Percentiles rank a stretch among this genome's conserved stretches.
Conservation (phyloP, 495 filamentous ascomycete species). For the Xylaria curta region DNA sequence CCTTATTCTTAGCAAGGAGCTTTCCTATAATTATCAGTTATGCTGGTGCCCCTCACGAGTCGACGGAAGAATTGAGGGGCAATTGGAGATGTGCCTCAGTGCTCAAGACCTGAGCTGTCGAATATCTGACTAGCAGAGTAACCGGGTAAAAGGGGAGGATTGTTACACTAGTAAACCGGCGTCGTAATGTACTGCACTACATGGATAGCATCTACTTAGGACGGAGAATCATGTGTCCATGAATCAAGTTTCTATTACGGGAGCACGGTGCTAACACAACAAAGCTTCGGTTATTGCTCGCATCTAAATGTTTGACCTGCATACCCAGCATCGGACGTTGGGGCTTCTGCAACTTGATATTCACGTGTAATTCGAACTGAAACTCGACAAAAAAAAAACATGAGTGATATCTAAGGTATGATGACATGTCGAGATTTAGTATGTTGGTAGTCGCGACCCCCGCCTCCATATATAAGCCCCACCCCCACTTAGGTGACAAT, state of each 20-base stretch:
- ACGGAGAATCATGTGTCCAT: constrained; percentile 28
- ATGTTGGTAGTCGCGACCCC: no score
- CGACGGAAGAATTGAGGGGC: constrained; percentile 49
- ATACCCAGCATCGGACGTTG: background rate
- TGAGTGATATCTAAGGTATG: background rate
- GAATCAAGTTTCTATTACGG: constrained; percentile 15
- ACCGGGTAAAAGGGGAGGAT: constrained; percentile 14
- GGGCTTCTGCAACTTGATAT: background rate
- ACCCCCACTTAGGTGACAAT: constrained; percentile 1
- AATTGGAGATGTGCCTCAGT: constrained; percentile 34
- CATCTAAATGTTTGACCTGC: background rate
- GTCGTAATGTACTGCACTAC: background rate
- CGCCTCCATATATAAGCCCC: background rate
- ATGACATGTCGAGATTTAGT: background rate
- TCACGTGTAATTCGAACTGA: background rate
- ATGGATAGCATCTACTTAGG: background rate
- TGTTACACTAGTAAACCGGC: background rate
- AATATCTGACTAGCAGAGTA: background rate
- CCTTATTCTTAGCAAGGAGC: constrained; percentile 2
- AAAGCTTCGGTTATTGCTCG: background rate
- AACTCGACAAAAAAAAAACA: background rate
- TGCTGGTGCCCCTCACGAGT: constrained; percentile 19
- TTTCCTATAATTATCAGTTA: constrained; percentile 15
- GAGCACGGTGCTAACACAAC: background rate
- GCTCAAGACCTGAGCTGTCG: constrained; percentile 9